Evolutionary conservation across 73 alveolate genomes (phyloP), one percentile per base, ranked within the genome.

Genomic region (Uronychia setigera): DNA sequence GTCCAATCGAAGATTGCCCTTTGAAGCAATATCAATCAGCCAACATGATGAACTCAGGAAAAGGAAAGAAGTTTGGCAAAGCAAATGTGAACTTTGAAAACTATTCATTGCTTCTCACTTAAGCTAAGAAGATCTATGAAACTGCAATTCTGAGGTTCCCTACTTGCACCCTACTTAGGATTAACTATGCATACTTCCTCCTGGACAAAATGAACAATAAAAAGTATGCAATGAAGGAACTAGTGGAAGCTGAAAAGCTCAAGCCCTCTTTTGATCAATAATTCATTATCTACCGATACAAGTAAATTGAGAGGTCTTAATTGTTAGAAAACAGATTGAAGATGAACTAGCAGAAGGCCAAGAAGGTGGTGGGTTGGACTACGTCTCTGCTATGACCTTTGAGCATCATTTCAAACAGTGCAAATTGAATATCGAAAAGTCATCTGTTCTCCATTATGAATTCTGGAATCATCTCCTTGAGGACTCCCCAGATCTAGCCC

Each of bases 381-480:
- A 89, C 34, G 97, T 96, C 0, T 93, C 96, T 1, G 97, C 92
- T 34, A 91, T 94, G 1, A 93, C 93, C 80, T 96, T 93, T 91
- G 96, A 93, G 58, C 89, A 91, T 78, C 97, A 96, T 80, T 91
- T 80, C 32, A 88, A 90, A 34, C 77, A 89, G 76, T 95, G 91
- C 85, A 96, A 95, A 77, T 93, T 86, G 79, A 89, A 91, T 5
- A 87, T 96, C 33, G 89, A 91, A 59, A 77, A 87, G 79, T 93
- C 96, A 30, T 92, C 99, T 26, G 58, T 89, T 32, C 86, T 87
- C 14, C 96, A 96, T 83, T 87, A 91, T 77, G 99, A 96, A 57
- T 96, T 96, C 89, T 96, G 99, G 99, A 88, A 88, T 59, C 91
- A 91, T 79, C 89, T 96, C 74, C 80, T 93, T 82, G 97, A 96